Conservation (phyloP, 2,329 filamentous ascomycete genomes). For the Fusarium sp. region DNA sequence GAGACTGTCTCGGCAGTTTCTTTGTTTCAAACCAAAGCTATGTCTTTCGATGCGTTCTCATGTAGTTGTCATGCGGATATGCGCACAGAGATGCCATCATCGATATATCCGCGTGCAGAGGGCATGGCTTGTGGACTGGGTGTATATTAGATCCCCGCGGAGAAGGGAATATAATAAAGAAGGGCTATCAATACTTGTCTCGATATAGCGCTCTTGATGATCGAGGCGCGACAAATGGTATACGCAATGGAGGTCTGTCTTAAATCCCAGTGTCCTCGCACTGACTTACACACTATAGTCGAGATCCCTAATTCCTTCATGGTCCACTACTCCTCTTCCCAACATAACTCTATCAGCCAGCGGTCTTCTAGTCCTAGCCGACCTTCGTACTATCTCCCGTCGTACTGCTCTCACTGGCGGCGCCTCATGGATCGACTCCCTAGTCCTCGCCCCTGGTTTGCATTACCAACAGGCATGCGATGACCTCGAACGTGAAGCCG, state of each 20-base stretch:
- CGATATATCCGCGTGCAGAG: neutral
- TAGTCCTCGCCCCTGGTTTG: constrained; percentile 67
- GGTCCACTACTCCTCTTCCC: constrained; percentile 57
- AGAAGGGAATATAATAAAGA: too few relatives aligned
- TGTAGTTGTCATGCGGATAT: constrained; percentile 13
- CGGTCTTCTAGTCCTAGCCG: constrained; percentile 67
- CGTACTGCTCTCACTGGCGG: constrained; percentile 66
- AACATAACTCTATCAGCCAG: constrained; percentile 58
- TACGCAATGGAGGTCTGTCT: constrained; percentile 22
- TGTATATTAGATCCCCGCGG: too few relatives aligned
- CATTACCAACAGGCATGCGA: constrained; percentile 69
- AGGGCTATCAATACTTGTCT: too few relatives aligned
- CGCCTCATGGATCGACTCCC: constrained; percentile 63
- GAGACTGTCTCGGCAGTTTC: neutral
- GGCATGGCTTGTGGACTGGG: too few relatives aligned
- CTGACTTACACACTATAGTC: neutral
- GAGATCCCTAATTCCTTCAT: constrained; percentile 50
- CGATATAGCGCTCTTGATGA: neutral
- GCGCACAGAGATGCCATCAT: neutral
- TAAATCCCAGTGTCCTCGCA: too few relatives aligned
- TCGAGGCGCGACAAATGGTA: neutral
- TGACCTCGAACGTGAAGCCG: constrained; percentile 53
- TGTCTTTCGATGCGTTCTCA: constrained; percentile 6
- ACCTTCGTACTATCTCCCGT: constrained; percentile 64
- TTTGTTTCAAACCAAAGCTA: neutral